Base-by-base conservation (phyloP, 768 basidiomycete species). In the Tulasnella sp. region DNA sequence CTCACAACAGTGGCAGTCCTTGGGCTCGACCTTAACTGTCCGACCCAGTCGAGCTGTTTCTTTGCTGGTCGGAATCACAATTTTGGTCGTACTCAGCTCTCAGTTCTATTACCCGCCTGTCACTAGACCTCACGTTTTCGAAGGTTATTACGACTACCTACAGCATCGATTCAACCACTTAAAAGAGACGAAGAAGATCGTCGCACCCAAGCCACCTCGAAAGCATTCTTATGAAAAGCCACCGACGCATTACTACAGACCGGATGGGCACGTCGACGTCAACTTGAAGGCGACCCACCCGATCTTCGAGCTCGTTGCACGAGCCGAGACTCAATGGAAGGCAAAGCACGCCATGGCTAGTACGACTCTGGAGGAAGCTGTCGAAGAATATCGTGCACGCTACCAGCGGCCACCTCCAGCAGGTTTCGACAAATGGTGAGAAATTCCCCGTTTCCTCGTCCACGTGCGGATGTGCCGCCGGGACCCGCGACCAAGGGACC, bases 371-470 rank as follows among this genome's bases (percentile, higher is more conserved):
- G 77, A 76, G 0, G 76, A 81, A 64, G 84, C 83, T 0, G 79
- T 82, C 0, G 69, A 72, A 7, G 83, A 84, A 70, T 84, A 84
- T 65, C 76, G 74, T 67, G 73, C 77, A 16, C 77, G 81, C 11
- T 82, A 82, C 39, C 76, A 73, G 39, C 78, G 81, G 8, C 67
- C 74, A 3, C 83, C 84, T 0, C 83, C 83, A 4, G 78, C 76
- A 37, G 84, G 84, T 1, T 85, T 84, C 71, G 83, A 84, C 34
- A 80, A 80, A 39, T 84, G 83, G 83, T 84, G 36, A 19, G 75
- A 37, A 17, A 22, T 29, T 22, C 52, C 1, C 9, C 52, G 29
- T 59, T 59, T 29, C 52, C 52, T 14, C 11, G 9, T 22, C 5
- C 12, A 12, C 44, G 44, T 22, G n/a, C 44, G 11, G 6, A 17